Conservation (phyloP, 768 basidiomycete species). For the Hericium rajendrae region DNA sequence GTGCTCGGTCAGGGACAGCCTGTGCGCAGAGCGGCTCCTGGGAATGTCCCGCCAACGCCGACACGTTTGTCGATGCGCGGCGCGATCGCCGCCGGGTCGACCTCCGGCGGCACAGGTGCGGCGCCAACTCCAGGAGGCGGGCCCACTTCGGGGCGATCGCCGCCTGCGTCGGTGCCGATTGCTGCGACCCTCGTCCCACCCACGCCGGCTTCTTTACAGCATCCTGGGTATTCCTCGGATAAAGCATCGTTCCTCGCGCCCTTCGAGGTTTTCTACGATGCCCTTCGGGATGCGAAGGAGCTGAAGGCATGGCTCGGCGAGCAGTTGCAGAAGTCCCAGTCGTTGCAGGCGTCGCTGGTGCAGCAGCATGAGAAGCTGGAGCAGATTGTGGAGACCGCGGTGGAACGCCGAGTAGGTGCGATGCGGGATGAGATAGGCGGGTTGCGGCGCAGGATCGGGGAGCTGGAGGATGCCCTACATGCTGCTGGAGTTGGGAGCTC, state of each 20-base stretch:
- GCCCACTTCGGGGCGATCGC: conserved; percentile 17
- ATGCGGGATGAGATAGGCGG: conserved; percentile 52
- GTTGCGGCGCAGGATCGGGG: conserved; percentile 57
- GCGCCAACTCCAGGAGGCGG: not conserved
- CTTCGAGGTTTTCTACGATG: conserved; percentile 79
- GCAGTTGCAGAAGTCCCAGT: conserved; percentile 56
- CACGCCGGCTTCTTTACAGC: conserved; percentile 57
- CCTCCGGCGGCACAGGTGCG: not conserved
- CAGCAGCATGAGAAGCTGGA: conserved; percentile 60
- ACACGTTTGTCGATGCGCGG: conserved; percentile 14
- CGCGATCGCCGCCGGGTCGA: conserved; percentile 14
- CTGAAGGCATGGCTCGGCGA: conserved; percentile 70
- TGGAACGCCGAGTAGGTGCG: conserved; percentile 50
- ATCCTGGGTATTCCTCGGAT: conserved; percentile 49
- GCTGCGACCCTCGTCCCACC: conserved; percentile 56
- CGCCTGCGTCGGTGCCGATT: conserved; percentile 57
- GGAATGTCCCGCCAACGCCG: conserved; percentile 14
- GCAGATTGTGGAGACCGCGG: conserved; percentile 46
- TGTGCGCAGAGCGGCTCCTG: conserved; percentile 8
- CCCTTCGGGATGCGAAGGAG: conserved; percentile 69
- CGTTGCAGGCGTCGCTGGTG: conserved; percentile 47
- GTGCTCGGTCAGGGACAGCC: conserved; percentile 6
- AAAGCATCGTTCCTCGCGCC: conserved; percentile 74
- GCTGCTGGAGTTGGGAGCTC: conserved; percentile 6
- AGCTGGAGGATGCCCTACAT: conserved; percentile 46